Evolutionary conservation across 2,329 filamentous ascomycete species (phyloP), one percentile per base, ranked within the genome.

Genomic region (Colletotrichum brevisporum): DNA sequence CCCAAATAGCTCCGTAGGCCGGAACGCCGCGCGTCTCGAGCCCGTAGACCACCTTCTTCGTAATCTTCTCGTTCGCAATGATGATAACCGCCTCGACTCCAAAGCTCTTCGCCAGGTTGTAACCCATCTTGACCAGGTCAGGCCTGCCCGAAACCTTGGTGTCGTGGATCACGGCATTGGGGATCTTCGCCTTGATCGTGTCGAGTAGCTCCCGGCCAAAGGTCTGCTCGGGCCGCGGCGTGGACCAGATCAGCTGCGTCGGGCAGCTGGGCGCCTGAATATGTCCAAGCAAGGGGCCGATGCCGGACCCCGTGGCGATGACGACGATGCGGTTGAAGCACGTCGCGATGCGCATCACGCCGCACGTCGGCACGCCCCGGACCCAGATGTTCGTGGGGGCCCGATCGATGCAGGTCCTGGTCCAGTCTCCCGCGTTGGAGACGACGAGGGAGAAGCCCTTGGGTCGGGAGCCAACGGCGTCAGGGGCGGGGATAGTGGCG

Each of bases 351-450:
- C 90, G 88, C 75, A 92, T 86, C 51, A 94, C 90, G 48, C 91
- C 91, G 67, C 86, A 89, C 2, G 89, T 86, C 0, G 91, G 90
- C 0, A 90, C 83, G 8, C 92, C 91, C 47, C 91, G 88, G 9
- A 91, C 88, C 90, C 90, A 94, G 50, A 94, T 79, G 54, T 86
- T 79, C 0, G 81, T 85, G 1, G 91, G 91, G 1, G 89, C 88
- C 54, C 85, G 83, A 48, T 84, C 80, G 78, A 94, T 93, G 63
- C 88, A 86, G 31, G 84, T 82, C 26, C 82, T 82, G 1, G 92
- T 94, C 92, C 92, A 94, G 79, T 94, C 91, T n/a, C 92, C 92
- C 2, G 91, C 91, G 72, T 90, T 91, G 58, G 91, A 93, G 18
- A 94, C 85, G 27, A 94, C 82, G 31, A 92, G 82, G 0, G 90